A percentile compares a stretch with the other conserved stretches of the same genome.
phyloP scores from a whole-genome alignment of 1,284 basidiomycete genomes.

The Pholiota adiposa region DNA sequence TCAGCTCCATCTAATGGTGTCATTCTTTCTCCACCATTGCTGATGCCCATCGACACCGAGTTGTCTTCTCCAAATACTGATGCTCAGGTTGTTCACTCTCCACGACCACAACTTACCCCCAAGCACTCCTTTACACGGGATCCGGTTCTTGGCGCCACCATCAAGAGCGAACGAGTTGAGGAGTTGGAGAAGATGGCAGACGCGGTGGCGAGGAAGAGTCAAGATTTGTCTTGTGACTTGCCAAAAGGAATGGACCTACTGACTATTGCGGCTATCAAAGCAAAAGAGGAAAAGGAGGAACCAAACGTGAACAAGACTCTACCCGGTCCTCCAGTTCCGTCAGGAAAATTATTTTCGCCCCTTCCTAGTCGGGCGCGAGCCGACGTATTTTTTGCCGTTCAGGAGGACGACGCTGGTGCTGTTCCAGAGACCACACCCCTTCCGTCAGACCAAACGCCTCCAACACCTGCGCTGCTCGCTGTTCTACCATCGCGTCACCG shows the following conservation, averaged over 20 bases:
- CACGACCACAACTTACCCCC: constrained; percentile 63
- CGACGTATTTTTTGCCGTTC: constrained; percentile 17
- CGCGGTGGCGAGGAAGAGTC: constrained; percentile 44
- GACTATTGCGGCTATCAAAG: constrained; percentile 3
- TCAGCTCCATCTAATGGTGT: constrained; percentile 6
- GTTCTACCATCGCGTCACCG: constrained; percentile 34
- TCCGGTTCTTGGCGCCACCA: constrained; percentile 39
- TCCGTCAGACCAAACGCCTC: constrained; percentile 44
- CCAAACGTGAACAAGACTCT: constrained; percentile 58
- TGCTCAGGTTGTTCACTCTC: constrained; percentile 51
- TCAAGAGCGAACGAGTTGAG: constrained; percentile 63
- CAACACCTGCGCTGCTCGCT: constrained; percentile 54
- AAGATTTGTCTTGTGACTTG: constrained; percentile 45
- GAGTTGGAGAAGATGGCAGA: constrained; percentile 72
- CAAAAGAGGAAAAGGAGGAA: constrained; percentile 8
- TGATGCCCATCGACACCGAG: constrained; percentile 3
- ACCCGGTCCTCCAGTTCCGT: constrained; percentile 56
- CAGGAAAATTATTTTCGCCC: constrained; percentile 23
- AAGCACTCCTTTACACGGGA: constrained; percentile 52
- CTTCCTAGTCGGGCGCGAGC: constrained; percentile 19
- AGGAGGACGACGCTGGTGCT: constrained; percentile 1
- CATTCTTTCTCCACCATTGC: constrained; percentile 17
- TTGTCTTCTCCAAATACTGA: constrained; percentile 4
- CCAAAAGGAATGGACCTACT: constrained; percentile 30
- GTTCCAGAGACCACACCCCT: constrained; percentile 23